Base-by-base conservation (phyloP, 2,329 filamentous ascomycete species). In the Aspergillus japonicus region DNA sequence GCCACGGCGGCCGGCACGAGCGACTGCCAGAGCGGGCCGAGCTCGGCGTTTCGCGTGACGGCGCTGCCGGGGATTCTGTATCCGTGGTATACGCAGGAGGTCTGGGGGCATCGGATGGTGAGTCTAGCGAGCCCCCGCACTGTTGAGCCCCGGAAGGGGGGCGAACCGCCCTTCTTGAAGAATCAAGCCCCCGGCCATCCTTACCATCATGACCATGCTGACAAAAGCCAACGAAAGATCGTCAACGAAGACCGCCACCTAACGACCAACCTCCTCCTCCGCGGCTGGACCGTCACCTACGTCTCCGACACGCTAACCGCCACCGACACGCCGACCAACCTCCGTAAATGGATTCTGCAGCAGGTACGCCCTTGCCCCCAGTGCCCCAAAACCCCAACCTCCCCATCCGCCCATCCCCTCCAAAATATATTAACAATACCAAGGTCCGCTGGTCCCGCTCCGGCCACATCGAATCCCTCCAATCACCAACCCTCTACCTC, bases 241-340 rank as follows among this genome's bases (percentile, higher is more conserved):
- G 69, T 76, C 35, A 77, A 77, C 57, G 75, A 77, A 59, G 75
- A 77, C 57, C 71, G 75, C 8, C 75, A 77, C 56, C 65, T 77
- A 4, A 77, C 73, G 0, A 76, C 75, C 8, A 69, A 71, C 8
- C 65, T 77, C 0, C 67, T 76, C 4, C 64, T 75, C 3, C 66
- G 66, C 39, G 72, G 72, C 7, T 75, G 71, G 69, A 71, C 67
- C 21, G 69, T 76, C 26, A 71, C 69, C 11, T 76, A 73, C 56
- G 70, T 70, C 35, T 69, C 73, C 11, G 66, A 71, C 29, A 72
- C 69, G n/a, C 56, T 75, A 29, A 68, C 73, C 8, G 68, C 68
- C 47, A 77, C 75, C n/a, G 75, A 77, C 35, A 74, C 73, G 1
- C 75, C 75, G 2, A 70, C 69, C 5, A 76, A 71, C 0, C 55